Base-by-base conservation (phyloP, 495 filamentous ascomycete species). In the Penicillium roqueforti region DNA sequence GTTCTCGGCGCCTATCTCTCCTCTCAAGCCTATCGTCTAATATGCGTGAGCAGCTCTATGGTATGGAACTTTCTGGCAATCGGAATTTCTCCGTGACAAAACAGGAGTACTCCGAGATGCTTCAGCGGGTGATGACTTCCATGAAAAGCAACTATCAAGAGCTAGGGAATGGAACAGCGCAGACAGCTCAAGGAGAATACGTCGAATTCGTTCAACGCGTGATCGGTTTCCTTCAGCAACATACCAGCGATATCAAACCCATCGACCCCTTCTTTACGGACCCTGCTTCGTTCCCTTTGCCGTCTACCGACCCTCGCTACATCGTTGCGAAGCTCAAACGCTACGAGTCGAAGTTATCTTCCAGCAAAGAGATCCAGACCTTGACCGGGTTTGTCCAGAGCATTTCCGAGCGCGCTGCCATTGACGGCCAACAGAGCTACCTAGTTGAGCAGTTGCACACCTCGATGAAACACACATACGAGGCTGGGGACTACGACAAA, bases 131-230 rank as follows among this genome's bases (percentile, higher is more conserved):
- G 57, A 88, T 88, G 85, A 69, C 65, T 10, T 72, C 82, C 1
- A 89, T 89, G 87, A 87, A 85, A 59, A 67, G 68, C 19, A 87
- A 87, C 54, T 88, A 87, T 52, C 75, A 80, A 51, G 83, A 87
- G 58, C 68, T 83, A 22, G 75, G 75, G 6, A 73, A 70, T 40
- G 69, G 66, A 18, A 54, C 67, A 20, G 52, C 59, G 11, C 59
- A 67, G 23, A 54, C 62, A 23, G 68, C 65, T 9, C 71, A 74
- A 43, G 78, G 82, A n/a, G 72, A 76, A 7, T 89, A 88, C 66
- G 81, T 87, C 14, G 72, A 77, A 19, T 88, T 89, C 58, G 83
- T 87, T 13, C 86, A 89, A 37, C 63, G 69, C 6, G 70, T 89
- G 13, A 76, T 89, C 11, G 74, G 79, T 47, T 79, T 81, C 54